Evolutionary conservation across 108 stramenopile genomes (phyloP).

Genomic region (Skeletonema costatum): DNA sequence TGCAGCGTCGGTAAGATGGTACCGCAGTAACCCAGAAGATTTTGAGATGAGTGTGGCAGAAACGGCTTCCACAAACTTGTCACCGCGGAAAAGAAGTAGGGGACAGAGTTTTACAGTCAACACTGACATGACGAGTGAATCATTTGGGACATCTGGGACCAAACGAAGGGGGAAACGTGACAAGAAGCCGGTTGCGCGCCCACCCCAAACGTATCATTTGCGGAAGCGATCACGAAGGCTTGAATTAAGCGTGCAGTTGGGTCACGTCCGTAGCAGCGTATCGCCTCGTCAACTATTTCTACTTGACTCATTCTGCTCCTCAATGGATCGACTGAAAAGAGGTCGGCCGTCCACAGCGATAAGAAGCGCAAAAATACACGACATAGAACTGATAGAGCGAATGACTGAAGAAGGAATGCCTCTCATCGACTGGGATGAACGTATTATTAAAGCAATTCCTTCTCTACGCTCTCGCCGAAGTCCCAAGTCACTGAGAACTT

Average conservation of each 20-base stretch:
- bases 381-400: constrained; percentile 12
- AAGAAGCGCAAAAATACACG: constrained; percentile 24
- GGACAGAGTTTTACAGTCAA: constrained; percentile 4
- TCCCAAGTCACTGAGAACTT: constrained; percentile 5
- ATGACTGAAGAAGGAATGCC: constrained; percentile 30
- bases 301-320: constrained; percentile 49
- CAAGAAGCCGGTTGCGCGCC: constrained; percentile 24
- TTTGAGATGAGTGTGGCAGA: background rate
- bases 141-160: constrained; percentile 24
- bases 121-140: constrained; percentile 2
- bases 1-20: constrained; percentile 20
- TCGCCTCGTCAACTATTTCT: constrained; percentile 68
- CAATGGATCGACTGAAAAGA: constrained; percentile 56
- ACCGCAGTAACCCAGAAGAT: constrained; percentile 16
- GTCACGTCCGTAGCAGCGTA: constrained; percentile 54
- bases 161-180: constrained; percentile 70
- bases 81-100: constrained; percentile 3
- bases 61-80: background rate
- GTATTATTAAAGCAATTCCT: constrained; percentile 18
- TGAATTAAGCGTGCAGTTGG: constrained; percentile 50
- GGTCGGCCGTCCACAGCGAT: constrained; percentile 68
- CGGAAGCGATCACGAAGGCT: constrained; percentile 15
- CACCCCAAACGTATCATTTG: constrained; percentile 3
- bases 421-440: constrained; percentile 34
- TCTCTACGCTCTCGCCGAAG: constrained; percentile 25